Evolutionary conservation across 768 basidiomycete genomes (phyloP).

Genomic region (Austroboletus festivus): DNA sequence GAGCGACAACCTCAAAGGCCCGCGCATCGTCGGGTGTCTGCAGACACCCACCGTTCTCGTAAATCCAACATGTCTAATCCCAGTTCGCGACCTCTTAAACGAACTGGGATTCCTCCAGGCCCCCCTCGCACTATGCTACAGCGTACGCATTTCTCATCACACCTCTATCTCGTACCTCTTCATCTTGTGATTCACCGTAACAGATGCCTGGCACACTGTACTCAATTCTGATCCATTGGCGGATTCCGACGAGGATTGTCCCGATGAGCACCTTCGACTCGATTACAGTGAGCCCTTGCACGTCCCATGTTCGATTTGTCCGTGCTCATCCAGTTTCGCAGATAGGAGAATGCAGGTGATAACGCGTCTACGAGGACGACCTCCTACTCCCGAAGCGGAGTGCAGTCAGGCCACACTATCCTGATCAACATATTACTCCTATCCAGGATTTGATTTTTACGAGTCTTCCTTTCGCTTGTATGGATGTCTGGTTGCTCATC

Average conservation of each 20-base stretch:
- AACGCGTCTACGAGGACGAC: constrained; percentile 52
- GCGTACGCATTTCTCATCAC: constrained; percentile 42
- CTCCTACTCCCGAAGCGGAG: constrained; percentile 53
- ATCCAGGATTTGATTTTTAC: background rate
- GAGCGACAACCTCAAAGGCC: constrained; percentile 23
- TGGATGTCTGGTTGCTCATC: background rate
- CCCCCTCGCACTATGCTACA: constrained; percentile 58
- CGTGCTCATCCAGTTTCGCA: constrained; percentile 25
- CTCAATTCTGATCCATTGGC: constrained; percentile 66
- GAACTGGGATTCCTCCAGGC: constrained; percentile 22
- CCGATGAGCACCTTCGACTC: constrained; percentile 59
- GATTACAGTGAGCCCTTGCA: constrained; percentile 55
- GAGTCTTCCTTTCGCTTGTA: constrained; percentile 5
- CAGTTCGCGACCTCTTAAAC: constrained; percentile 24
- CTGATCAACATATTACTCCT: background rate
- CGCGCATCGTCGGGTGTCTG: constrained; percentile 25
- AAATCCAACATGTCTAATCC: constrained; percentile 19
- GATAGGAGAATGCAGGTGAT: constrained; percentile 63
- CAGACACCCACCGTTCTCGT: constrained; percentile 25
- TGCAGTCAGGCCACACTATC: constrained; percentile 9
- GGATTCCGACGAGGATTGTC: constrained; percentile 72
- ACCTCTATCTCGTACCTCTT: constrained; percentile 1
- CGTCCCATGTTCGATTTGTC: background rate
- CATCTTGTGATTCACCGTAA: constrained; percentile 1
- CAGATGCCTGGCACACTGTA: constrained; percentile 74